A percentile compares a stretch with the other conserved stretches of the same genome.
Conservation (phyloP, 306 rosid genomes). For the Urtica urens region DNA sequence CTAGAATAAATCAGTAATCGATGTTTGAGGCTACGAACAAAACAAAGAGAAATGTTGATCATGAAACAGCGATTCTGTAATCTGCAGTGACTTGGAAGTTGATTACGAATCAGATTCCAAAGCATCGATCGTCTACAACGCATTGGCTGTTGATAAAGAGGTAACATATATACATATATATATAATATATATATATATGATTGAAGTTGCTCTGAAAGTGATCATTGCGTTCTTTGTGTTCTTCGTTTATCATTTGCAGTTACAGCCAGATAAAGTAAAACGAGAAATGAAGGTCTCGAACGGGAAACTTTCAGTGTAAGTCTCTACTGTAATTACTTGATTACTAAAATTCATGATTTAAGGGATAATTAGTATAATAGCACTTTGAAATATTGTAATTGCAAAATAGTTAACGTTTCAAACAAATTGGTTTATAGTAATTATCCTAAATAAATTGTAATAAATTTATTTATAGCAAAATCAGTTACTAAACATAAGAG, state of each 20-base stretch:
- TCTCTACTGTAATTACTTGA: too few species aligned
- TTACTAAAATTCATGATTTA: background rate
- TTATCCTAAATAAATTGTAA: too few species aligned
- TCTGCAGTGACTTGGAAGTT: slow-evolving; percentile 72
- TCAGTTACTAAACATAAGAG: too few species aligned
- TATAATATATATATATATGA: background rate
- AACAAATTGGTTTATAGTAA: too few species aligned
- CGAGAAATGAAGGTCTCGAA: slow-evolving; percentile 48
- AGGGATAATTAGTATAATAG: too few species aligned
- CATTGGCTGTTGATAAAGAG: slow-evolving; percentile 78
- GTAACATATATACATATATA: slow-evolving; percentile 18
- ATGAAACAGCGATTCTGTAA: background rate
- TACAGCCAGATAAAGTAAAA: slow-evolving; percentile 91
- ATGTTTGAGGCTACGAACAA: background rate
- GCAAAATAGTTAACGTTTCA: too few species aligned
- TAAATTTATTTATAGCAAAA: too few species aligned
- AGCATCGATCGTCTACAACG: slow-evolving; percentile 53
- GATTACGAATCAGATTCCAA: slow-evolving; percentile 52
- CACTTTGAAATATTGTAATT: too few species aligned
- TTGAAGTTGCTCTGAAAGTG: too few species aligned
- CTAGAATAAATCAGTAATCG: too few species aligned
- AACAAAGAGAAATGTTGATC: background rate
- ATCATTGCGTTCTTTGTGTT: too few species aligned
- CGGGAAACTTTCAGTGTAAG: slow-evolving; percentile 76
- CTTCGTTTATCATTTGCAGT: slow-evolving; percentile 26